Base-by-base conservation (phyloP, 345 rosid genomes). In the Linum tenue region DNA sequence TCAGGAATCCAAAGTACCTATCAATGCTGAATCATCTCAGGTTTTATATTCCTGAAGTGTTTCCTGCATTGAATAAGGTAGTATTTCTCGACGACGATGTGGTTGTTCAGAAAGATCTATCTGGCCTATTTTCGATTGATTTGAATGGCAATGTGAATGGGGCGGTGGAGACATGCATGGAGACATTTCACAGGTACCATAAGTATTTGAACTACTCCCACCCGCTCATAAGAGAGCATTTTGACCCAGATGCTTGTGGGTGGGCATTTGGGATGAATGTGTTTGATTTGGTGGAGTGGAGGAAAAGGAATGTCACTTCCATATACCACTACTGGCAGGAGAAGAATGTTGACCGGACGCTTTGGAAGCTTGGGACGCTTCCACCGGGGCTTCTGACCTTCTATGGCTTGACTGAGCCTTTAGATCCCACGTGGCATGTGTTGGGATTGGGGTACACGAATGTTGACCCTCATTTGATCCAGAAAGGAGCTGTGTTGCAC, bases 101-200 rank as follows among this genome's bases (percentile, higher is more conserved):
- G 5, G 95, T 86, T 43, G 91, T 86, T 59, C 91, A 75, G 74
- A 75, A 70, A 53, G 78, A 75, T 67, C 55, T 75, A 22, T 70
- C 74, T 1, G 68, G 31, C 4, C 56, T 75, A 38, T 75, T 91
- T 80, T 79, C 88, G 7, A 59, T 82, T 7, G 79, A 91, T 67
- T 76, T 88, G 77, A 88, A 88, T 63, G 81, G 85, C 37, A 91
- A 88, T 42, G 98, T 91, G 22, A 88, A 86, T 68, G 98, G 98
- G 61, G 98, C 98, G n/a, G 98, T 91, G 0, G 98, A 91, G 84
- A 91, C 98, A 0, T 91, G 98, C 86, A 91, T 88, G 96, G 98
- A 88, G 72, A 91, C 94, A 1, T 91, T 91, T 73, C 98, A 91
- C 68, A 79, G 98, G 65, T 88, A 91, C 67, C 78, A 75, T 5